A percentile compares a stretch with the other conserved stretches of the same genome.
phyloP scores from a whole-genome alignment of 148 eudicot species.

The Amaranthus palmeri region DNA sequence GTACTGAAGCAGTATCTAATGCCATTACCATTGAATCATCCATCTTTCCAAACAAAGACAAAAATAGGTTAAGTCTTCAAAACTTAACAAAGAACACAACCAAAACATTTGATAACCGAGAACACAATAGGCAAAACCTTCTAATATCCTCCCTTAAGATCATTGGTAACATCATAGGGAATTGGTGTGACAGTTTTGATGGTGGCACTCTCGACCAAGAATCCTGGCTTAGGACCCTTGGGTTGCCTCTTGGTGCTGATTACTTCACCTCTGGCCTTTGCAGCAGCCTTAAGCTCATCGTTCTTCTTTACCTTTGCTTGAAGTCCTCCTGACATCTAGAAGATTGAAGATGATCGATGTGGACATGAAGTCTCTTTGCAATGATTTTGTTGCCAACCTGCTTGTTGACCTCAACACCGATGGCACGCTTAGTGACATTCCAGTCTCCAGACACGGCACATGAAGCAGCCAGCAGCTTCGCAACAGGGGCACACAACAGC shows the following conservation, averaged over 20 bases:
- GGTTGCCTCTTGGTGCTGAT: conserved; percentile 72
- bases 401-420: conserved; percentile 47
- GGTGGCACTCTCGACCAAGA: conserved; percentile 54
- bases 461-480: too few relatives aligned
- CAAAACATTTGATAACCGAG: neutral
- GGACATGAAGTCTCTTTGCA: conserved; percentile 55
- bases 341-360: conserved; percentile 49
- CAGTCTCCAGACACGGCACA: conserved; percentile 50
- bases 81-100: conserved; percentile 14
- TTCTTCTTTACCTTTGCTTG: conserved; percentile 41
- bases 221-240: conserved; percentile 54
- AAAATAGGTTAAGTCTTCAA: conserved; percentile 19
- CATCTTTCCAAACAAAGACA: conserved; percentile 4
- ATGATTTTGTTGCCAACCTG: conserved; percentile 52
- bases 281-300: conserved; percentile 57
- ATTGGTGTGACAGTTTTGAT: conserved; percentile 55
- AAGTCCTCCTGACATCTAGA: conserved; percentile 58
- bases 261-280: conserved; percentile 44
- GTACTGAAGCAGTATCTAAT: conserved; percentile 12
- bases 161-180: conserved; percentile 63
- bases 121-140: neutral
- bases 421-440: conserved; percentile 44
- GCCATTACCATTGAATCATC: neutral
- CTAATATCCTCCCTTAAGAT: conserved; percentile 60
- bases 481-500: too few relatives aligned